Evolutionary conservation across 306 rosid species (phyloP).

Genomic region (Ceratonia siliqua): DNA sequence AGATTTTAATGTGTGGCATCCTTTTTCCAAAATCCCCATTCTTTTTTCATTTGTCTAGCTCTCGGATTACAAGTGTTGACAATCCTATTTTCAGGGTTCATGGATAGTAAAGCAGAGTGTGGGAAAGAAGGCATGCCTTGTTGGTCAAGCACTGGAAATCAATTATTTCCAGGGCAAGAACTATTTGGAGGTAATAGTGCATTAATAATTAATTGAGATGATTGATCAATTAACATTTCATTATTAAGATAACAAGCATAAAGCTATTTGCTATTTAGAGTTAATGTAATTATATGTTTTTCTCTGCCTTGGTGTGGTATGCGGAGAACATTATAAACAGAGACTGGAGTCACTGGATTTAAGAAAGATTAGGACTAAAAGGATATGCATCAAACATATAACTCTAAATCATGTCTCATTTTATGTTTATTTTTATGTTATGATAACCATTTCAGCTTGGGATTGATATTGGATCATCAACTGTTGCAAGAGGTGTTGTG

Average conservation of each 20-base stretch:
- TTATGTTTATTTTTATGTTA: slow-evolving; percentile 27
- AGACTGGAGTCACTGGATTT: background rate
- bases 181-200: slow-evolving; percentile 75
- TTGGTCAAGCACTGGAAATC: slow-evolving; percentile 84
- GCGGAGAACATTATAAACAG: background rate
- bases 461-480: slow-evolving; percentile 83
- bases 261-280: slow-evolving; percentile 14
- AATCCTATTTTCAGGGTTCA: slow-evolving; percentile 69
- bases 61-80: slow-evolving; percentile 1
- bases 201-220: background rate
- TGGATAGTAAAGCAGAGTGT: slow-evolving; percentile 99
- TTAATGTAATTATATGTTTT: background rate
- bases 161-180: slow-evolving; percentile 79
- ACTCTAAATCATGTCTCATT: background rate
- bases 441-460: slow-evolving; percentile 56
- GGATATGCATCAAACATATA: slow-evolving; percentile 25
- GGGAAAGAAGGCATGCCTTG: slow-evolving; percentile 91
- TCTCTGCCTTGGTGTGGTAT: slow-evolving; percentile 1
- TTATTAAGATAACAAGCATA: background rate
- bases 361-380: background rate
- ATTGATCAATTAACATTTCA: slow-evolving; percentile 1
- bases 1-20: background rate
- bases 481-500: slow-evolving; percentile 89
- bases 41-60: slow-evolving; percentile 15
- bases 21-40: background rate